Percentiles rank a stretch among this genome's conserved stretches.
Evolutionary conservation across 371 early-diverging fungal genomes (phyloP).

Genomic region (Mortierella sp.): DNA sequence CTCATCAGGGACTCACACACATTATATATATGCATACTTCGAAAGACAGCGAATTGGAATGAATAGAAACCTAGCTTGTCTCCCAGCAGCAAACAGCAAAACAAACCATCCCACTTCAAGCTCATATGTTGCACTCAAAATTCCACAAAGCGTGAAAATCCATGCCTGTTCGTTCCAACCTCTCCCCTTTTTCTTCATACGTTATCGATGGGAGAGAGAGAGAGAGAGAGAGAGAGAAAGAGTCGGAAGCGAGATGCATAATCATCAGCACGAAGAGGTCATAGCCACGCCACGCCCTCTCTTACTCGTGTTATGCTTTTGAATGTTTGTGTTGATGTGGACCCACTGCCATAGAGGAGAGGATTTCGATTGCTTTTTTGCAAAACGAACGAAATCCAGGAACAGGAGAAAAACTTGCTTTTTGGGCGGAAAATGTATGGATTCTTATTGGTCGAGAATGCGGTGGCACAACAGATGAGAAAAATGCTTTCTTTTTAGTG

Average conservation of each 20-base stretch:
- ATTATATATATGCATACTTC: not conserved
- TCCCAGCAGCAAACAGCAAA: no score
- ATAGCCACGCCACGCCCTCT: slow-evolving; percentile 5
- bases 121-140: not conserved
- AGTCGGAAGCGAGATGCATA: slow-evolving; percentile 4
- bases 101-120: no score
- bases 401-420: not conserved
- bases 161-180: no score
- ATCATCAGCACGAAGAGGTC: not conserved
- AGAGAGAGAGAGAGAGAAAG: no score
- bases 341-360: slow-evolving; percentile 1
- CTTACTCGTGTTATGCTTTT: not conserved
- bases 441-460: not conserved
- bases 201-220: no score
- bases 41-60: not conserved
- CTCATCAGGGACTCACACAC: not conserved
- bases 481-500: not conserved
- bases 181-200: not conserved
- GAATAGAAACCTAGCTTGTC: no score
- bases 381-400: slow-evolving; percentile 11
- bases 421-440: not conserved
- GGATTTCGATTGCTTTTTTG: not conserved
- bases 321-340: not conserved
- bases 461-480: not conserved
- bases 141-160: not conserved